Conservation (phyloP, 306 rosid genomes). For the Prinsepia uniflora region DNA sequence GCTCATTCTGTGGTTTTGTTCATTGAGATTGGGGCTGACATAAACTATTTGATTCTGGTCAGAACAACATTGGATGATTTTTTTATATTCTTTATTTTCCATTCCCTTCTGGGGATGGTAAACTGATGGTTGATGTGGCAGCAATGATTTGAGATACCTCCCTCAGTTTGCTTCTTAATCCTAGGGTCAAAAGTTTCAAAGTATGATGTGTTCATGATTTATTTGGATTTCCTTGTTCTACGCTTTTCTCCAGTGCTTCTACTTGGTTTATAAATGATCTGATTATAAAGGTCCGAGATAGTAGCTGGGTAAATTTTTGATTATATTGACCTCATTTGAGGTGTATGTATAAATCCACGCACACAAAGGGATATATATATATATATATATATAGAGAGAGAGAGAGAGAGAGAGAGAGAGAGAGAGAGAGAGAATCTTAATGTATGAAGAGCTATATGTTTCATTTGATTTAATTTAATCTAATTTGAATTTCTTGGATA, state of each 20-base stretch:
- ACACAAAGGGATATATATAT: neutral
- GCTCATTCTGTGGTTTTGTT: neutral
- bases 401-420: too few species aligned
- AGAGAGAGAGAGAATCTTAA: neutral
- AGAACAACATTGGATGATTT: neutral
- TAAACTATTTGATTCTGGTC: neutral
- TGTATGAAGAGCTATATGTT: neutral
- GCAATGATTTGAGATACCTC: neutral
- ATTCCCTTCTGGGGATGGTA: neutral
- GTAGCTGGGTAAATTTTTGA: neutral
- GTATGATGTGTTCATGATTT: neutral
- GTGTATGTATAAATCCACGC: neutral
- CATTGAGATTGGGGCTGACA: neutral
- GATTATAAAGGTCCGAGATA: neutral
- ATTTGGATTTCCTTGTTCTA: neutral
- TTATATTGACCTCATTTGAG: neutral
- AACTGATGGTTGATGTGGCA: neutral
- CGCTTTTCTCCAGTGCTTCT: neutral
- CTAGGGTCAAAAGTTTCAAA: neutral
- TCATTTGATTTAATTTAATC: neutral
- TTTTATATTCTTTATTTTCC: neutral
- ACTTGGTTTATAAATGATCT: neutral
- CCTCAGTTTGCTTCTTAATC: neutral
- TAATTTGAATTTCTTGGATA: neutral
- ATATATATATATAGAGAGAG: neutral